Percentiles rank a stretch among this genome's conserved stretches.
Conservation (phyloP, 75 land plant species). For the Adiantum capillusveneris region DNA sequence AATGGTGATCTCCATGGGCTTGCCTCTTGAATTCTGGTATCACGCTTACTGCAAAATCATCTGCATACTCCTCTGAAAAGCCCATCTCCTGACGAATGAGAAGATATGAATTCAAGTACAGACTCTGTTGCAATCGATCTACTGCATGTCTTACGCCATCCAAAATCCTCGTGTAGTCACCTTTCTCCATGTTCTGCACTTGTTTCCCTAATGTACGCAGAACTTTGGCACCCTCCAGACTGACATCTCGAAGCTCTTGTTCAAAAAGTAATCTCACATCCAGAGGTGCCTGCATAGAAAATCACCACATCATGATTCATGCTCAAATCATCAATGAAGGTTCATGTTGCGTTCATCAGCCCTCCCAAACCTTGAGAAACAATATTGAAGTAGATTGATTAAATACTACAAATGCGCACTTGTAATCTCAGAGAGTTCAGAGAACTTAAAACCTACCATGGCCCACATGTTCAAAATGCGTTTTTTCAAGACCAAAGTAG, state of each 20-base stretch:
- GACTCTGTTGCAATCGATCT: slow-evolving; percentile 27
- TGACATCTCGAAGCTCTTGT: slow-evolving; percentile 41
- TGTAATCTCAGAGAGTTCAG: too few relatives aligned
- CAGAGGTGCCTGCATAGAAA: slow-evolving; percentile 52
- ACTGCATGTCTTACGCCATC: slow-evolving; percentile 36
- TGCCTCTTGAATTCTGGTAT: background rate
- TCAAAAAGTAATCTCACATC: slow-evolving; percentile 37
- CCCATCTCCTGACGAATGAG: slow-evolving; percentile 42
- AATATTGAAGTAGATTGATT: too few relatives aligned
- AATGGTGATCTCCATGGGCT: background rate
- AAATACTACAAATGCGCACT: too few relatives aligned
- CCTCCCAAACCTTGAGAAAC: too few relatives aligned
- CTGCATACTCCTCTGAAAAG: slow-evolving; percentile 26
- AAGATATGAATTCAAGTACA: slow-evolving; percentile 40
- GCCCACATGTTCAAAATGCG: too few relatives aligned
- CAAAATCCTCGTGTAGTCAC: slow-evolving; percentile 16
- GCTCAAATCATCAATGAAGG: too few relatives aligned
- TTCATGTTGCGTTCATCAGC: too few relatives aligned
- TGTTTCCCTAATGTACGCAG: slow-evolving; percentile 36
- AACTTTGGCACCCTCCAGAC: slow-evolving; percentile 41
- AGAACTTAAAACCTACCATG: too few relatives aligned
- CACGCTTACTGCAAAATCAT: slow-evolving; percentile 1
- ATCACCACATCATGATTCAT: too few relatives aligned
- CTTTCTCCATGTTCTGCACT: slow-evolving; percentile 32
- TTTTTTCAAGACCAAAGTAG: too few relatives aligned